phyloP scores from a whole-genome alignment of 2,329 filamentous ascomycete species.

The Botrytis porri region DNA sequence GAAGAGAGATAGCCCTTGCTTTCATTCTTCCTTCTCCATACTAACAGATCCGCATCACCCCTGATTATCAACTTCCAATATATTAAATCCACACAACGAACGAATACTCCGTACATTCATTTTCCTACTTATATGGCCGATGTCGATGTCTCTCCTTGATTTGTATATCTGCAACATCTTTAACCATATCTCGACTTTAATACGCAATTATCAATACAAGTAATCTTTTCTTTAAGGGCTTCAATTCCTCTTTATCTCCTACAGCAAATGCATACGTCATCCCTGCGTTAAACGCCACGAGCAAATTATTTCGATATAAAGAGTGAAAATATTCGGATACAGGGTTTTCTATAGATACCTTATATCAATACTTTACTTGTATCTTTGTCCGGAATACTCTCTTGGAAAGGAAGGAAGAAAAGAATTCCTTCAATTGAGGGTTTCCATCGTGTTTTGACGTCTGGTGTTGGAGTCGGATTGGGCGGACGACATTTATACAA shows the following conservation, averaged over 20 bases:
- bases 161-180: neutral
- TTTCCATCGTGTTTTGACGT: neutral
- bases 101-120: neutral
- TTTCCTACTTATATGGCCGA: neutral
- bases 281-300: neutral
- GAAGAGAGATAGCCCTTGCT: neutral
- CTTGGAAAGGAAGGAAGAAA: neutral
- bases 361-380: neutral
- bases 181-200: neutral
- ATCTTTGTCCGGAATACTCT: neutral
- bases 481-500: neutral
- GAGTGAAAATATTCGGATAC: neutral
- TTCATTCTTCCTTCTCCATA: neutral
- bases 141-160: neutral
- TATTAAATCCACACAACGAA: neutral
- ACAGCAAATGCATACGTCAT: slow-evolving; percentile 12
- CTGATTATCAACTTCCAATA: neutral
- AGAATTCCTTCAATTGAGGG: neutral
- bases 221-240: neutral
- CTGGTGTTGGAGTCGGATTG: neutral
- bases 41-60: neutral
- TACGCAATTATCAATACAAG: neutral
- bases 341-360: neutral
- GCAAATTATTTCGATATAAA: neutral
- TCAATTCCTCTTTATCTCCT: neutral